Conservation (phyloP, 345 rosid genomes). For the Balakata baccata region DNA sequence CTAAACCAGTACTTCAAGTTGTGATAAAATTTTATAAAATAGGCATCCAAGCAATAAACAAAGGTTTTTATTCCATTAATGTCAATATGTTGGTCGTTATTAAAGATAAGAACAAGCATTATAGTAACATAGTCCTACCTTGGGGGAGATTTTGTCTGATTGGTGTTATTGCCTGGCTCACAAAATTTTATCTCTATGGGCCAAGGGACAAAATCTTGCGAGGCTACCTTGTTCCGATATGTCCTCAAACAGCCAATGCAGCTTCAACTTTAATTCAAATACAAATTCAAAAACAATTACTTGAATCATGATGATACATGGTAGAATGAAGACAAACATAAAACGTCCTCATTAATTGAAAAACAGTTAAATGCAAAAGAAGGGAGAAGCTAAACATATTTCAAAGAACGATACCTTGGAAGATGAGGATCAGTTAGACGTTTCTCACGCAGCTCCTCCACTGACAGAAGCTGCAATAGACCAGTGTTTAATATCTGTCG, state of each 20-base stretch:
- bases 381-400: not conserved
- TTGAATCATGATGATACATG: not conserved
- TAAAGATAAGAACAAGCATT: constrained; percentile 15
- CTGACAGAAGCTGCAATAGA: constrained; percentile 68
- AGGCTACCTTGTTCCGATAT: constrained; percentile 80
- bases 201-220: constrained; percentile 68
- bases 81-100: not conserved
- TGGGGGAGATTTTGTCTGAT: constrained; percentile 81
- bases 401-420: constrained; percentile 52
- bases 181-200: constrained; percentile 96
- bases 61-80: not conserved
- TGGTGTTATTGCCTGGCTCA: constrained; percentile 60
- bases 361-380: not conserved
- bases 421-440: constrained; percentile 83
- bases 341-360: not conserved
- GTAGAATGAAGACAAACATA: not conserved
- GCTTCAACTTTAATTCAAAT: not conserved
- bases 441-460: constrained; percentile 78
- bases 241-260: constrained; percentile 54
- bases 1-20: constrained; percentile 91
- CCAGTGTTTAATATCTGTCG: constrained; percentile 14
- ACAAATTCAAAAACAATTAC: not conserved
- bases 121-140: constrained; percentile 42
- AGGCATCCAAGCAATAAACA: not conserved
- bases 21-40: constrained; percentile 23